Evolutionary conservation across 2,329 filamentous ascomycete genomes (phyloP), one percentile per base, ranked within the genome.

Genomic region (Coniochaeta sp.): DNA sequence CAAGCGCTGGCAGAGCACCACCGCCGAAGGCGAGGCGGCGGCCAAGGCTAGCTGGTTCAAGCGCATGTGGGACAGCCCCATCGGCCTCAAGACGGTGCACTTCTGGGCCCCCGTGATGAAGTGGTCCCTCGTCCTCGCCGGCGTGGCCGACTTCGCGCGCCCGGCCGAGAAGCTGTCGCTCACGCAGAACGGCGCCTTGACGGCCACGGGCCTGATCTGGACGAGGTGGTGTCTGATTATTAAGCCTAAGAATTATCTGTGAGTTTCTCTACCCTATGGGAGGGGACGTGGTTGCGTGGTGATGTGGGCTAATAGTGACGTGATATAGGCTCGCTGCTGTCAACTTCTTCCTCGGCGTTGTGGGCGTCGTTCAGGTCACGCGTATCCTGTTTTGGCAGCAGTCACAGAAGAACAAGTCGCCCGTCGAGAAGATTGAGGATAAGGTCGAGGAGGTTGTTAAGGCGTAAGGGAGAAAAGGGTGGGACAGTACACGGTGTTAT

Each of bases 41-140:
- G 67, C 71, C 53, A 63, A 72, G 59, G 61, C 68, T 56, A 73
- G 74, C 65, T 85, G 78, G 77, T 84, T 94, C 69, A 83, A 86
- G 76, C 84, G 84, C 71, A 82, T 95, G 78, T 91, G 86, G 86
- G 83, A 89, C 70, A 90, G 86, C 69, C 87, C 88, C 56, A 71
- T 91, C 58, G 89, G 89, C 49, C 61, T 91, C 61, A 91, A 91
- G 85, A 99, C 94, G 56, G 94, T 99, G 63, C 94, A 99, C 73
- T 99, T 99, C 76, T 99, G 94, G 92, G 91, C 92, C 42, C 92
- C 92, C 53, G 85, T 96, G 60, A 96, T 96, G 91, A 96, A 80
- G 86, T 99, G 94, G 94, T 83, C 82, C 62, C 79, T 99, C 64
- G 94, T 97, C 70, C 76, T 97, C 59, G 90, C 94, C 60, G 94